phyloP scores from a whole-genome alignment of 2,329 filamentous ascomycete genomes.

The Colletotrichum tabaci region DNA sequence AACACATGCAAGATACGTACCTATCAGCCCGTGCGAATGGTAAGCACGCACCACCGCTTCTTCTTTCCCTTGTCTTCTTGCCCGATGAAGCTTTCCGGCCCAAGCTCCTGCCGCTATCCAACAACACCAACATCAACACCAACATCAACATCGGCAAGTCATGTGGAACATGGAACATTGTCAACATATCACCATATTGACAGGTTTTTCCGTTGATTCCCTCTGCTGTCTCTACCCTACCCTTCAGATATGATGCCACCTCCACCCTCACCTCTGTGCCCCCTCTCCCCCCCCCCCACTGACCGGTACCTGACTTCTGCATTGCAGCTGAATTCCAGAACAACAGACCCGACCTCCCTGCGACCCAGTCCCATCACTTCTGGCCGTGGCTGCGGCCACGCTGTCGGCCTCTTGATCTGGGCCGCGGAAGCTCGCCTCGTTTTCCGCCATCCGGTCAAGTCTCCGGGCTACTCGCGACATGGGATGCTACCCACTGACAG shows the following conservation, averaged over 20 bases:
- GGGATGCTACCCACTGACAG: background rate
- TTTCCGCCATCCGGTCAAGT: background rate
- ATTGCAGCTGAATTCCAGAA: conserved; percentile 1
- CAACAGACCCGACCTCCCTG: conserved; percentile 6
- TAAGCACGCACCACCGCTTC: conserved; percentile 1
- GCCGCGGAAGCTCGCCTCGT: background rate
- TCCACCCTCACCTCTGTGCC: background rate
- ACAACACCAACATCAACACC: background rate
- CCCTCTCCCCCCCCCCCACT: background rate
- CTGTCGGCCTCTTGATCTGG: background rate
- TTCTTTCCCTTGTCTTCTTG: conserved; percentile 5
- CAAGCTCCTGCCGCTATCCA: conserved; percentile 21
- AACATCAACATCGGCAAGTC: no score
- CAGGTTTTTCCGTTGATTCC: background rate
- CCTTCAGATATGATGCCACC: background rate
- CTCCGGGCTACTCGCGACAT: background rate
- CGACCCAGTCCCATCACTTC: conserved; percentile 5
- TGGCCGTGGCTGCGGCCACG: background rate
- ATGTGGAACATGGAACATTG: no score
- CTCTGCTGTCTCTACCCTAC: background rate
- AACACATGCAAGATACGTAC: background rate
- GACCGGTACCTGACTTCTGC: conserved; percentile 34
- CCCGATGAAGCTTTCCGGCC: conserved; percentile 29
- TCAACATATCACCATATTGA: no score
- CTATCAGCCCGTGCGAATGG: background rate